Evolutionary conservation across 192 early-diverging fungal species (phyloP), one percentile per base, ranked within the genome.

Genomic region (Coemansia sp.): DNA sequence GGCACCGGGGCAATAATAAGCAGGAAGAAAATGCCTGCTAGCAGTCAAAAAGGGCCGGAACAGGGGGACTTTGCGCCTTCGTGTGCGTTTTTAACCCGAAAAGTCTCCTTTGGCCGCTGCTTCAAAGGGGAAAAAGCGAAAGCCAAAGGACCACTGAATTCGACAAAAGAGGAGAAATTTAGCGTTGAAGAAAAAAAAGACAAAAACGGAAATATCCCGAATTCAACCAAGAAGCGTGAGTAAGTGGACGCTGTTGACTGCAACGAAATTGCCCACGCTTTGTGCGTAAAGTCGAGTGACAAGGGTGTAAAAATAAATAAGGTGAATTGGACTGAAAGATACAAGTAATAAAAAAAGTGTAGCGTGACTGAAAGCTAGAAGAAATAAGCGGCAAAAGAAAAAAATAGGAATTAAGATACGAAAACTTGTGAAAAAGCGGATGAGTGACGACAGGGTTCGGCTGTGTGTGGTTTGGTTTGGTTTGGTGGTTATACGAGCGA

Each of bases 21-120:
- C n/a, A 59, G 57, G 57, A 15, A 34, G 17, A 48, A 41, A 48
- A 48, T 48, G 45, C 5, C 12, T 12, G 33, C 35, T 14, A 36
- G 57, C 57, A 59, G 57, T 59, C 57, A 59, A 36, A 36, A 59
- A 59, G 35, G 57, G 57, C 34, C 35, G 11, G 36, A n/a, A 36
- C 45, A 48, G 17, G 45, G 17, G 45, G 45, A 48, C 45, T 48
- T 48, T 48, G 39, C 39, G 39, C 39, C 39, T 0, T 8, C 5
- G 39, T 11, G 39, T 41, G 39, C 39, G 39, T 41, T 11, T 41
- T 11, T 41, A 11, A 41, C 39, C 39, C 39, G 39, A 41, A 41
- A 41, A 41, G 39, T 41, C 39, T 41, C 9, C 39, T 11, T 11
- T 41, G 5, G 39, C 39, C 39, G 39, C 39, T 8, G 39, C 22